These are phyloP conservation scores for Boletus patriciae DNA, from an alignment of 768 basidiomycete species.

Conservation along the genomic window DNA sequence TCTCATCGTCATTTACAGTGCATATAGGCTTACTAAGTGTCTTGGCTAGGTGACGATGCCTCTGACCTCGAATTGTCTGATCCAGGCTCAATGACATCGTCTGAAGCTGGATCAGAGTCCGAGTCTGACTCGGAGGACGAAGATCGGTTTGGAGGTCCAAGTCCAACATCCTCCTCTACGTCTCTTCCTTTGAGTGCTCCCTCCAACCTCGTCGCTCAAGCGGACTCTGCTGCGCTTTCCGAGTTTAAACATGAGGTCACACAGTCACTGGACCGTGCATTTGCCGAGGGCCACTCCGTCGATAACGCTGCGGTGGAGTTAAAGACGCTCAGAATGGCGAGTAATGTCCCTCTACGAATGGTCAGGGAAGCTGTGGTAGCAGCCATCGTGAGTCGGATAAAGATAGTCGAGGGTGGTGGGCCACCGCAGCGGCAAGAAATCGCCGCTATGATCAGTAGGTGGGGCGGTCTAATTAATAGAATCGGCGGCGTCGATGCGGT, in stretches of 20 bases:
- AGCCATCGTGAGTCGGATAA: constrained; percentile 75
- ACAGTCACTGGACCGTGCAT: constrained; percentile 90
- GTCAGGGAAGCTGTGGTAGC: constrained; percentile 87
- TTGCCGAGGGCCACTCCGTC: constrained; percentile 86
- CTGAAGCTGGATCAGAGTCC: constrained; percentile 43
- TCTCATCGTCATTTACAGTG: not conserved
- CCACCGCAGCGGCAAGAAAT: constrained; percentile 66
- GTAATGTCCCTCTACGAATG: constrained; percentile 83
- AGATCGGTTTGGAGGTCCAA: constrained; percentile 37
- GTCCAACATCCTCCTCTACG: constrained; percentile 47
- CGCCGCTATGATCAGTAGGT: constrained; percentile 60
- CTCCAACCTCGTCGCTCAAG: constrained; percentile 38
- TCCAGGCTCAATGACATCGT: constrained; percentile 54
- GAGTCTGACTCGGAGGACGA: constrained; percentile 43
- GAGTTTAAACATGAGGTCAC: constrained; percentile 78
- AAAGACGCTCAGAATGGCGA: constrained; percentile 95
- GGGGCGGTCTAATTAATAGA: constrained; percentile 79
- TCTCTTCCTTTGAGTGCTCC: constrained; percentile 45
- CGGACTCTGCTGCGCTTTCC: constrained; percentile 47
- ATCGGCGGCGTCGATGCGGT: constrained; percentile 84
- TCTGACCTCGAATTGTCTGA: constrained; percentile 66
- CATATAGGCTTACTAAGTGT: constrained; percentile 1
- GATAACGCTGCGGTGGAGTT: constrained; percentile 94
- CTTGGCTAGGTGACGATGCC: constrained; percentile 49
- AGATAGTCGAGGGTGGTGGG: constrained; percentile 56